phyloP scores from a whole-genome alignment of 345 rosid genomes.

The Eucalyptus marginata region DNA sequence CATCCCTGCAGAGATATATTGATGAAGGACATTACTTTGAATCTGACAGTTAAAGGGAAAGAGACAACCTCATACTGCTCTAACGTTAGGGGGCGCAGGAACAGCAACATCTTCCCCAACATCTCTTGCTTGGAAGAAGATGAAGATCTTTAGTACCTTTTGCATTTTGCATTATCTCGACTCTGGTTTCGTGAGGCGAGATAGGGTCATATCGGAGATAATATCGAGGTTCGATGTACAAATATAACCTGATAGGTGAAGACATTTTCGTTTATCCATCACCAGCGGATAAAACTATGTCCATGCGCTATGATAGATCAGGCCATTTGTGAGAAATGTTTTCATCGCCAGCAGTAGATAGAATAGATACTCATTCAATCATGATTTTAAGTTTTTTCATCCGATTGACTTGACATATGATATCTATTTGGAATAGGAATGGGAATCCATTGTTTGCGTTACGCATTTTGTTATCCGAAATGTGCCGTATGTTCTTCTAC shows the following conservation, averaged over 20 bases:
- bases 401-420: not conserved
- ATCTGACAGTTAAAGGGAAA: not conserved
- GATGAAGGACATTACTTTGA: constrained; percentile 15
- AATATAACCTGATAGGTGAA: not conserved
- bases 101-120: constrained; percentile 9
- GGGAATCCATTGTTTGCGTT: not conserved
- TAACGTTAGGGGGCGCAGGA: constrained; percentile 19
- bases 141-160: not conserved
- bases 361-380: not conserved
- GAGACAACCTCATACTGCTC: constrained; percentile 10
- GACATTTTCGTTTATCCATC: not conserved
- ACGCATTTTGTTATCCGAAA: not conserved
- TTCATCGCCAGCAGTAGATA: not conserved
- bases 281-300: not conserved
- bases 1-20: constrained; percentile 19
- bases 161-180: not conserved
- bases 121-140: constrained; percentile 10
- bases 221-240: not conserved
- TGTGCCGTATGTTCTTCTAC: not conserved
- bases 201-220: not conserved
- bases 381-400: not conserved
- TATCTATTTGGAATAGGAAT: not conserved
- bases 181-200: not conserved
- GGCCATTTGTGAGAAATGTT: not conserved
- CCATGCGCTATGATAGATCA: not conserved